Conservation (phyloP, 352 stramenopile genomes). For the Phytophthora sp. region DNA sequence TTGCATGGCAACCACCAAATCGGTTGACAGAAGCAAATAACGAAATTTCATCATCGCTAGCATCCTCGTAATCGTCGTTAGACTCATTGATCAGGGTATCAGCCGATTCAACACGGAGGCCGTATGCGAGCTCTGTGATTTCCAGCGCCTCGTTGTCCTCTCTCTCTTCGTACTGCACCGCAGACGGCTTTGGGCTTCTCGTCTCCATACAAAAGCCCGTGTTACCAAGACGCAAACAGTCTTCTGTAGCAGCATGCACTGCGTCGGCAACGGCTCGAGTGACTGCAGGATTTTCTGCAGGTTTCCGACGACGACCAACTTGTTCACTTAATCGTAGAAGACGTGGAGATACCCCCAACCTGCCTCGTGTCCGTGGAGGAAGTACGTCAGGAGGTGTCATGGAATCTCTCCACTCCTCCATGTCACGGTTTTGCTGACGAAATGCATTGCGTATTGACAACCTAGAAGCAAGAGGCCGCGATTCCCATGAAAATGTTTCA, state of each 20-base stretch:
- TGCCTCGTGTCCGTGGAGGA: constrained; percentile 14
- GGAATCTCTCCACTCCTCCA: constrained; percentile 35
- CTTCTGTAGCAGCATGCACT: constrained; percentile 24
- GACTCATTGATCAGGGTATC: background rate
- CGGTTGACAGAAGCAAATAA: constrained; percentile 5
- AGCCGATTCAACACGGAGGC: constrained; percentile 6
- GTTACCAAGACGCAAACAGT: constrained; percentile 18
- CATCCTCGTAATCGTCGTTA: background rate
- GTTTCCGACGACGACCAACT: constrained; percentile 22
- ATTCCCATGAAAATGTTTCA: constrained; percentile 49
- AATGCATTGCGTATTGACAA: constrained; percentile 58
- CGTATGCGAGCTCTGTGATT: background rate
- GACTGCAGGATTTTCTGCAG: background rate
- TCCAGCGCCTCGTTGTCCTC: constrained; percentile 5
- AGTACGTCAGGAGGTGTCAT: constrained; percentile 23
- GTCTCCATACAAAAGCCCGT: constrained; percentile 11
- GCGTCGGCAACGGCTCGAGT: constrained; percentile 19
- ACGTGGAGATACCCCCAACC: constrained; percentile 48
- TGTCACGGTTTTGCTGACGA: constrained; percentile 42
- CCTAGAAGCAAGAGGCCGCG: constrained; percentile 53
- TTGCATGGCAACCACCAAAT: constrained; percentile 9
- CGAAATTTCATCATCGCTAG: constrained; percentile 24
- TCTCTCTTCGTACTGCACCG: background rate
- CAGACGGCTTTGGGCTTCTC: background rate
- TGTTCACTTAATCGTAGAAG: constrained; percentile 49